phyloP scores from a whole-genome alignment of 768 basidiomycete species.

The Naganishia vishniacii region DNA sequence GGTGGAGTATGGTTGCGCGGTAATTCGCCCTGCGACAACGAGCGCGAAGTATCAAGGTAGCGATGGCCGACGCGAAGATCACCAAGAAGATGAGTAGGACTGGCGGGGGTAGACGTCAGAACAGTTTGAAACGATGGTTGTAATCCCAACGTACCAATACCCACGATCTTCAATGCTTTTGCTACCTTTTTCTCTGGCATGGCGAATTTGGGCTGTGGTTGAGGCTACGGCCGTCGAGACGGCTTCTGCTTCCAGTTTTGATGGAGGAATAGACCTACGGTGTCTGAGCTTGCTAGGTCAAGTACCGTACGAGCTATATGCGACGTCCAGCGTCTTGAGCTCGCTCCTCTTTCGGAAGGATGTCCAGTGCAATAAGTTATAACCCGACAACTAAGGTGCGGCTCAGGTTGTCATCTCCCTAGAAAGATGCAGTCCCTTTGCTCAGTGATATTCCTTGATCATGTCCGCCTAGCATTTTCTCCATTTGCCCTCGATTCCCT shows the following conservation, averaged over 20 bases:
- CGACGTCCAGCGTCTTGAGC: not conserved
- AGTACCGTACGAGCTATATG: not conserved
- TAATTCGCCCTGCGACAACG: not conserved
- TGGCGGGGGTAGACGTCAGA: not conserved
- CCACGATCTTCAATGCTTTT: not conserved
- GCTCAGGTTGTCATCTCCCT: no score
- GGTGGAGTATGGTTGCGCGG: not conserved
- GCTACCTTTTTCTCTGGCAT: constrained; percentile 6
- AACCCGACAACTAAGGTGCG: no score
- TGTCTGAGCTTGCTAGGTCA: no score
- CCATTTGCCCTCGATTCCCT: not conserved
- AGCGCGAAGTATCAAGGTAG: not conserved
- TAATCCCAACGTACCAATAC: not conserved
- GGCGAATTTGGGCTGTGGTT: not conserved
- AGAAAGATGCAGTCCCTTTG: no score
- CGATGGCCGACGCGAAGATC: constrained; percentile 7
- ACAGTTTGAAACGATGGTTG: not conserved
- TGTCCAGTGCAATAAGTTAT: no score
- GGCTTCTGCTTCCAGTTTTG: no score
- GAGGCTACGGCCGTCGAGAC: not conserved
- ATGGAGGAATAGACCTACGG: no score
- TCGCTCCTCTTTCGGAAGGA: no score
- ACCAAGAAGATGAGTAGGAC: constrained; percentile 11
- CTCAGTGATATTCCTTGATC: no score
- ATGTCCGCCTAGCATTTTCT: not conserved